Base-by-base conservation (phyloP, 1,284 basidiomycete genomes). In the Cryptococcus sp. region DNA sequence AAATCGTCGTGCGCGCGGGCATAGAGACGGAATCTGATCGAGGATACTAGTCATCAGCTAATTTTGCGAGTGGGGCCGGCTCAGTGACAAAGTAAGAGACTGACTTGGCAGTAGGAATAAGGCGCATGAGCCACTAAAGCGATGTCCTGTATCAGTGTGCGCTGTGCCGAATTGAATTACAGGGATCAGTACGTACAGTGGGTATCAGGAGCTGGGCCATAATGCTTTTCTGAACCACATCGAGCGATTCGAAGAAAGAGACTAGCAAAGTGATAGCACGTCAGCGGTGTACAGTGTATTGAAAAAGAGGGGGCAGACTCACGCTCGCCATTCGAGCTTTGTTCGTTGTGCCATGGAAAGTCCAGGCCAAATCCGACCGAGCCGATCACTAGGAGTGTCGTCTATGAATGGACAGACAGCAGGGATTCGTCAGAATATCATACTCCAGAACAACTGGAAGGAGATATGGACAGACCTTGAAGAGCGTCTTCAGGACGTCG, bases 161-260 rank as follows among this genome's bases (percentile, higher is more conserved):
- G 29, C 29, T 34, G 13, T 34, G 29, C 29, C 13, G 13, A 5
- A 34, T 10, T 7, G 8, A 13, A 13, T 34, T 13, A 13, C 3
- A 10, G 29, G 13, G 29, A 10, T 2, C 13, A 13, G 29, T 34
- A 34, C 29, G 29, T 10, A 34, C 29, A 34, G 29, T 34, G 41
- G 66, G 66, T 3, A 63, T 17, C 13, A 65, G 45, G 8, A 66
- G 40, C 43, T 65, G 61, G 6, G 57, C 40, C 15, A 65, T 47
- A 37, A 68, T 51, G 26, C 49, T 60, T 25, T 52, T 20, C 41
- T 62, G 58, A 20, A 67, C 60, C 15, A 59, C 40, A 25, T 65
- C 43, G 3, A 67, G 47, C 10, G 67, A 52, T 44, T 69, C 67
- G 38, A 38, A 43, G 49, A 69, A 67, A 4, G 63, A 56, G 39